Evolutionary conservation across 257 asterid species (phyloP), one percentile per base, ranked within the genome.

Genomic region (Verbascum thapsus): DNA sequence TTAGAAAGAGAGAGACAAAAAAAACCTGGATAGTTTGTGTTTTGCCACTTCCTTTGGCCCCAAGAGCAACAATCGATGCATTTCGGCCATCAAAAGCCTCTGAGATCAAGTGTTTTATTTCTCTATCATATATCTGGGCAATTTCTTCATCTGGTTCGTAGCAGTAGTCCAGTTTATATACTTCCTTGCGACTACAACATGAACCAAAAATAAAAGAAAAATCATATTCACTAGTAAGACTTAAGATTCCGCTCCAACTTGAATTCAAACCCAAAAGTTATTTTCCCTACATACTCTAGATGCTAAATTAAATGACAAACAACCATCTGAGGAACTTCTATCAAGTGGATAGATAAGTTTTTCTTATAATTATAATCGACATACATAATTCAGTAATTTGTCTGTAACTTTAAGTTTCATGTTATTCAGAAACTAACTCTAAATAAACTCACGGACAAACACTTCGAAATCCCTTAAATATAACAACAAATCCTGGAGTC

Each of bases 11-110:
- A 70, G 38, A 40, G 41, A 54, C 51, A 1, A 52, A 51, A 55
- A 51, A 2, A 54, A 91, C 96, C 94, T 84, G 91, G 52, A 84
- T 74, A 15, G 80, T 78, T 53, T 8, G 69, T 10, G 98, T 86
- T 71, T 92, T 92, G 15, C 97, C 97, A 76, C 97, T 88, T 67
- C 95, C 91, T 68, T 80, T 83, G 32, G 97, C 95, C 32, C 98
- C 98, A 69, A 85, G 67, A 9, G 94, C 98, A 75, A 92, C 62
- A 42, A 88, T 43, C 0, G 96, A 76, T 71, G 85, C 86, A 79
- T 82, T 76, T 61, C 57, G 77, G 54, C 95, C 95, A 73, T 66
- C 55, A 43, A 88, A 78, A 50, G 73, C 81, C 55, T 76, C 84
- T 0, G 56, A 53, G 42, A 85, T 58, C 64, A 85, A 40, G 17